Base-by-base conservation (phyloP, 1,139 yeast species). In the Lodderomyces margitis region DNA sequence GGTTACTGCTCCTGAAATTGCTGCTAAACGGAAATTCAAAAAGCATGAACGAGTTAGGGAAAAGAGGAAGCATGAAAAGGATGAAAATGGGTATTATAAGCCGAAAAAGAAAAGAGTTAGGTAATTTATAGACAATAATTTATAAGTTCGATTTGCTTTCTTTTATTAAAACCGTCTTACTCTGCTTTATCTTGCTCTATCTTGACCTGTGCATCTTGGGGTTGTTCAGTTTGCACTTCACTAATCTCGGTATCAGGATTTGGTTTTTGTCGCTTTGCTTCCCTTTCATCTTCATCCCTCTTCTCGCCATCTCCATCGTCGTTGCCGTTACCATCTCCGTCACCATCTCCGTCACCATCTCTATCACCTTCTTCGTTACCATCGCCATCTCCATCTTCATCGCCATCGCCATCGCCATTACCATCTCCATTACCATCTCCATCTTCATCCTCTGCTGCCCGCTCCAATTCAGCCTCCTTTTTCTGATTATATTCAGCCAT, bases 41-140 rank as follows among this genome's bases (percentile, higher is more conserved):
- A 87, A 86, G 60, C 95, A 89, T 64, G 78, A 74, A 39, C 76
- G 83, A 53, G 76, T 78, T 34, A 78, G 94, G 59, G 92, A 85
- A 51, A 86, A 83, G 71, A 75, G 95, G 58, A 84, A 77, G 57
- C 80, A 75, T 41, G 81, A 75, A 41, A 84, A 79, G 59, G 95
- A 87, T 57, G 91, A 78, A 32, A 84, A 79, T 57, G 95, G 95
- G 0, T 81, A 70, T 52, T 87, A 85, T 55, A 84, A 78, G 53
- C 68, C 80, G 19, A 86, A 81, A 61, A 83, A 78, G 61, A 75
- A 65, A 46, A 60, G 54, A 43, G 35, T 38, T 28, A n/a, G 36
- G n/a, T 41, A 41, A n/a, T n/a, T n/a, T n/a, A n/a, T n/a, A n/a
- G n/a, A n/a, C n/a, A n/a, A n/a, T n/a, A n/a, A n/a, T n/a, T n/a